Evolutionary conservation across 495 filamentous ascomycete species (phyloP).

Genomic region (Halenospora varia): DNA sequence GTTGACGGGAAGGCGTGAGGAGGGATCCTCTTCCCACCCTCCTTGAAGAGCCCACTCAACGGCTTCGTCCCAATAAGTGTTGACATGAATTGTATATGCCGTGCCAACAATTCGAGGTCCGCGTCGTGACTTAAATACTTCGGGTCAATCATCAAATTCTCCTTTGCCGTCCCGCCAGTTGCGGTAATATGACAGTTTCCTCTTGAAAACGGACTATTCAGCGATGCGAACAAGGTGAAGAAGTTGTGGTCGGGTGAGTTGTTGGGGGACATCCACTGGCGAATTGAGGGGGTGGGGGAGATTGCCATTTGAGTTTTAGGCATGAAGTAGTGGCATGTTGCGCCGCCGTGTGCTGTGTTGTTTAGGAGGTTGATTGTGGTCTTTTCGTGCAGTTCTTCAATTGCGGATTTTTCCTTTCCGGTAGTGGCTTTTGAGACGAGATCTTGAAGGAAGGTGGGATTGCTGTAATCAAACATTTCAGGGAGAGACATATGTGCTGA

Average conservation of each 20-base stretch:
- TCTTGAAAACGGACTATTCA: neutral
- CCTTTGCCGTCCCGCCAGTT: neutral
- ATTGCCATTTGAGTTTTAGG: neutral
- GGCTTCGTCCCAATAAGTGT: neutral
- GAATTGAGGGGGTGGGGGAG: neutral
- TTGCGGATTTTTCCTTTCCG: neutral
- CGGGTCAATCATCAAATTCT: neutral
- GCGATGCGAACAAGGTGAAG: neutral
- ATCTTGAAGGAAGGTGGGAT: neutral
- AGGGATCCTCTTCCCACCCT: neutral
- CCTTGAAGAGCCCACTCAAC: neutral
- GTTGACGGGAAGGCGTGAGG: neutral
- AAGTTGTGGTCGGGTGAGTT: neutral
- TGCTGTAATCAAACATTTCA: neutral
- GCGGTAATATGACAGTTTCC: neutral
- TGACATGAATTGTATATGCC: constrained; percentile 20
- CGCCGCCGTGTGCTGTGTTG: neutral
- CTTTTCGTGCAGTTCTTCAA: neutral
- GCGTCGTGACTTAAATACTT: neutral
- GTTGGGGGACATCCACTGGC: neutral
- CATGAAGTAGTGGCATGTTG: neutral
- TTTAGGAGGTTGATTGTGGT: neutral
- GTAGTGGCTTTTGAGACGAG: neutral
- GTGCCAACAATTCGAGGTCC: neutral
- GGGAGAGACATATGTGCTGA: neutral